These are phyloP conservation scores for Cylindricascospora bacillispora DNA, from an alignment of 1,139 yeast species.

Conservation along the genomic window DNA sequence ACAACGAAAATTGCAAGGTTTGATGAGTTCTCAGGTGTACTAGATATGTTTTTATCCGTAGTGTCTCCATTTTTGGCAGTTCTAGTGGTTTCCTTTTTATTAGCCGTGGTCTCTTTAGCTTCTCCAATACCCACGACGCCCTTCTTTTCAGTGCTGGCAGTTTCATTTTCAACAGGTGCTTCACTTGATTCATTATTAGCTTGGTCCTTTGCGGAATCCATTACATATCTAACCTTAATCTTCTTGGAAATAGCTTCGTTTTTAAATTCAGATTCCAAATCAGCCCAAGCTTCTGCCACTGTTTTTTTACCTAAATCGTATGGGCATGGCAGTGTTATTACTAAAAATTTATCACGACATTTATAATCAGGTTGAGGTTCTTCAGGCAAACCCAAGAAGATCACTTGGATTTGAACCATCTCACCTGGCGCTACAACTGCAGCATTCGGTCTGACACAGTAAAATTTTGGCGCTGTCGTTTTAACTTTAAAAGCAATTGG, in stretches of 20 bases:
- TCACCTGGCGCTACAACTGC: constrained; percentile 67
- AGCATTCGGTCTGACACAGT: constrained; percentile 94
- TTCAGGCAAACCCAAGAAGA: constrained; percentile 69
- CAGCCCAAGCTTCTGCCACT: constrained; percentile 63
- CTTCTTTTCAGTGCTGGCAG: constrained; percentile 2
- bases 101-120: neutral
- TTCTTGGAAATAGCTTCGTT: constrained; percentile 54
- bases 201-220: constrained; percentile 7
- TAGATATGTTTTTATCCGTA: neutral
- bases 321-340: constrained; percentile 73
- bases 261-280: constrained; percentile 51
- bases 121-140: neutral
- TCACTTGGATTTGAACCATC: constrained; percentile 60
- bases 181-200: constrained; percentile 1
- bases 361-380: constrained; percentile 63
- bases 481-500: constrained; percentile 87
- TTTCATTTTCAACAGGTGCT: constrained; percentile 4
- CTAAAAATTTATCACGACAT: constrained; percentile 85
- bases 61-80: no score
- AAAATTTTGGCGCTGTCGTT: constrained; percentile 93
- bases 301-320: constrained; percentile 37
- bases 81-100: neutral
- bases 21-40: neutral
- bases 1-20: neutral
- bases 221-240: constrained; percentile 59